A percentile compares a stretch with the other conserved stretches of the same genome.
phyloP scores from a whole-genome alignment of 805 yeast species.

The Wickerhamomyces silvicola region DNA sequence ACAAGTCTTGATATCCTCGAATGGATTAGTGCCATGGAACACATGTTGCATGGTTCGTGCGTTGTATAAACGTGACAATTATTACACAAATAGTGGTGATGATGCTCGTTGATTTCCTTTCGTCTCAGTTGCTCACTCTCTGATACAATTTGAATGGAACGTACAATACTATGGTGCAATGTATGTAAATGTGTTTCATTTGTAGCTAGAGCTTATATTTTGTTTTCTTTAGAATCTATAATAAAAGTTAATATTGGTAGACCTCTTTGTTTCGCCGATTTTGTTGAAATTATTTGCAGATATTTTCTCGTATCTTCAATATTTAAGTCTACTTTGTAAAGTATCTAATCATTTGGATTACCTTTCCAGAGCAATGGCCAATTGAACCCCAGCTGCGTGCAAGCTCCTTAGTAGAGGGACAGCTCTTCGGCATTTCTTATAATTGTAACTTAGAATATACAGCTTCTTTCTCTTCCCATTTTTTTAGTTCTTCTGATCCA shows the following conservation, averaged over 20 bases:
- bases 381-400: constrained; percentile 57
- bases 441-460: constrained; percentile 16
- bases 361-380: constrained; percentile 98
- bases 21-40: constrained; percentile 92
- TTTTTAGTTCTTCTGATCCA: constrained; percentile 21
- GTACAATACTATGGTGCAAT: constrained; percentile 69
- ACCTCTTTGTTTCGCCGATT: constrained; percentile 17
- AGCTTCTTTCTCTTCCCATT: constrained; percentile 13
- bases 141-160: constrained; percentile 62
- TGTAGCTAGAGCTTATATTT: constrained; percentile 31
- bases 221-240: constrained; percentile 47
- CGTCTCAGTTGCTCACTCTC: constrained; percentile 40
- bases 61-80: constrained; percentile 77
- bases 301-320: constrained; percentile 33
- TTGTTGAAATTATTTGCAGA: constrained; percentile 23
- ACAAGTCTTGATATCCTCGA: constrained; percentile 71
- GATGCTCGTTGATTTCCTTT: constrained; percentile 5
- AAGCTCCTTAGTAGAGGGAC: constrained; percentile 69
- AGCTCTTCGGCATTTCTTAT: constrained; percentile 45
- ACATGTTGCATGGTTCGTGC: constrained; percentile 96
- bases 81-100: constrained; percentile 58
- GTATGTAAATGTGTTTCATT: constrained; percentile 45
- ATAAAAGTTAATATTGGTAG: constrained; percentile 55
- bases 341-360: constrained; percentile 67
- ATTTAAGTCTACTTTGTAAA: constrained; percentile 50